Evolutionary conservation across 345 rosid species (phyloP).

Genomic region (Eucalyptus decipiens): DNA sequence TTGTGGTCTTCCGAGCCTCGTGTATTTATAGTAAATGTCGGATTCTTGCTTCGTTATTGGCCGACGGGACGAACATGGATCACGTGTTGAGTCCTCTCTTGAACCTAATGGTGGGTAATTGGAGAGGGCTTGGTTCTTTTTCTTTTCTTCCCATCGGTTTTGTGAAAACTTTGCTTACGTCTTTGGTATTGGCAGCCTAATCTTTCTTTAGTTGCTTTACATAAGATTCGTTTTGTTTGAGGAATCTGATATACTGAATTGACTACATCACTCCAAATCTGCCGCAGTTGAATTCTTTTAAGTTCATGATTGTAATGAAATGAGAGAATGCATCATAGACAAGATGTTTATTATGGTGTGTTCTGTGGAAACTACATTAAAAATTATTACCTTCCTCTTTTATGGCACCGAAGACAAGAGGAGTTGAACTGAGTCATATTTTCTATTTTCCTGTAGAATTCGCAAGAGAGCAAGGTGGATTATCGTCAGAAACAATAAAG

Average conservation of each 20-base stretch:
- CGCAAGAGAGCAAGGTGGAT: constrained; percentile 68
- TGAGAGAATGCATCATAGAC: neutral
- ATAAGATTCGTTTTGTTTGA: neutral
- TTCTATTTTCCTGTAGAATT: constrained; percentile 34
- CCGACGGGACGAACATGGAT: neutral
- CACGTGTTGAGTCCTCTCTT: neutral
- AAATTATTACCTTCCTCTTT: neutral
- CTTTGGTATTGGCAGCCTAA: neutral
- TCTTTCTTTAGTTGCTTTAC: neutral
- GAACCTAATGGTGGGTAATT: neutral
- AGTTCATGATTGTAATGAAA: neutral
- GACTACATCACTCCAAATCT: neutral
- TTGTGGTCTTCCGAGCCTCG: neutral
- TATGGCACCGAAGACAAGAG: neutral
- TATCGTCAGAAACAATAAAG: constrained; percentile 71
- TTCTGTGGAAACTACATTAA: neutral
- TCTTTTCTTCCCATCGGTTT: neutral
- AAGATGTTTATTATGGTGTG: neutral
- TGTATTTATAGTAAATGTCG: neutral
- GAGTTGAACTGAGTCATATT: neutral
- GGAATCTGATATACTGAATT: neutral
- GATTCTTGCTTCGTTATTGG: neutral
- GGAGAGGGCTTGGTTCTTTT: neutral
- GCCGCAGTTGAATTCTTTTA: neutral
- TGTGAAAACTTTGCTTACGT: neutral